Conservation (phyloP, 768 basidiomycete genomes). For the Grammothele lineata region DNA sequence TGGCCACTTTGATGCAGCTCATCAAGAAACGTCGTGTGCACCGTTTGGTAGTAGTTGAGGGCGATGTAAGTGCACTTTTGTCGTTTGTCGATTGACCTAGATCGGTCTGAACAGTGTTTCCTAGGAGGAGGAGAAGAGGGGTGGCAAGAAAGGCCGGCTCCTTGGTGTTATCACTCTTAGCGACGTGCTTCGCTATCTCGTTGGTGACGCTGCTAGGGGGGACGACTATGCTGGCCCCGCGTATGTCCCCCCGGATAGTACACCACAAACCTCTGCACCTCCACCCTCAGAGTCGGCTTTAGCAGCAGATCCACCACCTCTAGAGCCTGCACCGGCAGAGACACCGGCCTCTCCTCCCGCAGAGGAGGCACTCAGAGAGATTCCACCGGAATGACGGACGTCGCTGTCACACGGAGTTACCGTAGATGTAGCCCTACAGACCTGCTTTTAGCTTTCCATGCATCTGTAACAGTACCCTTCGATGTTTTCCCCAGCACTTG, state of each 20-base stretch:
- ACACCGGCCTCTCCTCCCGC: not conserved
- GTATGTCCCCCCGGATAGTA: too few species aligned
- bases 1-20: slow-evolving; percentile 84
- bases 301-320: slow-evolving; percentile 1
- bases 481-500: too few species aligned
- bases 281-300: not conserved
- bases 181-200: slow-evolving; percentile 82
- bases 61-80: slow-evolving; percentile 53
- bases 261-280: too few species aligned
- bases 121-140: slow-evolving; percentile 76
- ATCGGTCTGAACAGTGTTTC: not conserved
- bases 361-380: not conserved
- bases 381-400: not conserved
- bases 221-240: slow-evolving; percentile 6
- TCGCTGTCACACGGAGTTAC: not conserved
- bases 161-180: slow-evolving; percentile 86
- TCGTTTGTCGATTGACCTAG: not conserved
- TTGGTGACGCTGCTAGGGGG: slow-evolving; percentile 52
- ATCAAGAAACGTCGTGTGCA: slow-evolving; percentile 94
- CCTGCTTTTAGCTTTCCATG: slow-evolving; percentile 14
- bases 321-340: not conserved
- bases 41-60: slow-evolving; percentile 91
- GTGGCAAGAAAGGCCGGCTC: slow-evolving; percentile 79
- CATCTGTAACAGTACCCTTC: slow-evolving; percentile 14
- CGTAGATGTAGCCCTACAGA: slow-evolving; percentile 18